Base-by-base conservation (phyloP, 768 basidiomycete genomes). In the Boletus patriciae region DNA sequence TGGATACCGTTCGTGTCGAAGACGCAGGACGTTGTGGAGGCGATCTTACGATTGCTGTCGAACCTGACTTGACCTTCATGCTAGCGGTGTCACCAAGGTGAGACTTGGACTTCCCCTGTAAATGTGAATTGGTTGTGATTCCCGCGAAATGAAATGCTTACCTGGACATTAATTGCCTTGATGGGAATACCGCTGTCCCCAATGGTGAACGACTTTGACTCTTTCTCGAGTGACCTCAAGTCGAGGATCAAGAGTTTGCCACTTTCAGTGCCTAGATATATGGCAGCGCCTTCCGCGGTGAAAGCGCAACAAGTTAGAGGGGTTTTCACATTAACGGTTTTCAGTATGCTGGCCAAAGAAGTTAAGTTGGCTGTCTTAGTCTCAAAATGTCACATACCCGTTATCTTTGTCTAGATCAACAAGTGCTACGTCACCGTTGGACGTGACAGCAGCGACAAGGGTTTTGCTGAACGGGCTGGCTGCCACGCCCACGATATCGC, bases 401-500 rank as follows among this genome's bases (percentile, higher is more conserved):
- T 84, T 84, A 55, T 90, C 87, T 67, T 89, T 90, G 47, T 91
- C 87, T 23, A 92, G 66, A 65, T 92, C 90, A 47, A 90, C 71
- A 9, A 90, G 76, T 4, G 71, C 76, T 12, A 91, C 76, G 42
- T 74, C 71, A 1, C 87, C 88, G 5, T 70, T 74, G 13, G 78
- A 74, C 41, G 79, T 85, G 1, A 80, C 82, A 42, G 80, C 78
- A 3, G 85, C 84, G 25, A 87, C 76, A 34, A 91, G 73, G 3
- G 85, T 86, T 73, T 86, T 90, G 72, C 88, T 90, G 69, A 89
- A 90, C 8, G 89, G 87, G 59, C 88, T 89, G 58, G 81, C 83
- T 8, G 82, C 76, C 10, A 90, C 68, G 13, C 78, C 79, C 5
- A 81, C 69, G 23, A 90, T 78, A n/a, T 80, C 70, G 9, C 83